Evolutionary conservation across 768 basidiomycete genomes (phyloP).

Genomic region (Neoboletus brunneissimus): DNA sequence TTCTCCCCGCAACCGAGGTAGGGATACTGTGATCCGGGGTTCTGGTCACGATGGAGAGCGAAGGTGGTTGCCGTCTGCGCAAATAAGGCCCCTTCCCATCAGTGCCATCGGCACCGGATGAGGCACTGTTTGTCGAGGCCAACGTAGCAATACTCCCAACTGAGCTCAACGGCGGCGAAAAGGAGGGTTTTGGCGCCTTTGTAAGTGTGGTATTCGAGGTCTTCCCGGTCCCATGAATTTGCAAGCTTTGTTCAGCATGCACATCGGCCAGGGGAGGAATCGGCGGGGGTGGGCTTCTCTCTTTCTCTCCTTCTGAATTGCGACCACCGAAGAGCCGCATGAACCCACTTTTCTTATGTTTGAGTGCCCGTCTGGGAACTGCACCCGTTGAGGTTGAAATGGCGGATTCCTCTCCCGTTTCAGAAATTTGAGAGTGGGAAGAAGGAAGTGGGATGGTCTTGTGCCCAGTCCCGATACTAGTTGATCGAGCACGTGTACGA

Average conservation of each 20-base stretch:
- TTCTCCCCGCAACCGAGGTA: slow-evolving; percentile 11
- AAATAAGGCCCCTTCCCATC: slow-evolving; percentile 22
- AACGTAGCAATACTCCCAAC: slow-evolving; percentile 15
- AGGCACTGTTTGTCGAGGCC: slow-evolving; percentile 5
- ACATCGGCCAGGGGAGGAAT: slow-evolving; percentile 50
- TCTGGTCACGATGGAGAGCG: slow-evolving; percentile 30
- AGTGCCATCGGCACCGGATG: slow-evolving; percentile 8
- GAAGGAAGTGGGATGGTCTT: slow-evolving; percentile 38
- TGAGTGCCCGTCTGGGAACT: slow-evolving; percentile 47
- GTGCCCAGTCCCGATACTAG: slow-evolving; percentile 56
- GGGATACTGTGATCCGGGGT: slow-evolving; percentile 14
- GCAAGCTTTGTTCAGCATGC: slow-evolving; percentile 27
- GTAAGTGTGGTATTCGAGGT: slow-evolving; percentile 24
- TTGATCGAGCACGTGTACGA: slow-evolving; percentile 53
- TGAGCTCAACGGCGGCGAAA: slow-evolving; percentile 36
- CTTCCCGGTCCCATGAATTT: slow-evolving; percentile 28
- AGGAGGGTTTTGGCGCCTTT: slow-evolving; percentile 43
- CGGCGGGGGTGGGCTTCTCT: slow-evolving; percentile 49
- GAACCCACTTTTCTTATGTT: slow-evolving; percentile 80
- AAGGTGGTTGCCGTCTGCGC: slow-evolving; percentile 31
- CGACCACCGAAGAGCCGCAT: slow-evolving; percentile 71
- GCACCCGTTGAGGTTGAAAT: slow-evolving; percentile 10
- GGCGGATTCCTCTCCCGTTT: slow-evolving; percentile 42
- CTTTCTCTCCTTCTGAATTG: slow-evolving; percentile 30
- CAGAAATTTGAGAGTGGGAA: slow-evolving; percentile 36